Base-by-base conservation (phyloP, 306 rosid genomes). In the Begonia loranthoides region DNA sequence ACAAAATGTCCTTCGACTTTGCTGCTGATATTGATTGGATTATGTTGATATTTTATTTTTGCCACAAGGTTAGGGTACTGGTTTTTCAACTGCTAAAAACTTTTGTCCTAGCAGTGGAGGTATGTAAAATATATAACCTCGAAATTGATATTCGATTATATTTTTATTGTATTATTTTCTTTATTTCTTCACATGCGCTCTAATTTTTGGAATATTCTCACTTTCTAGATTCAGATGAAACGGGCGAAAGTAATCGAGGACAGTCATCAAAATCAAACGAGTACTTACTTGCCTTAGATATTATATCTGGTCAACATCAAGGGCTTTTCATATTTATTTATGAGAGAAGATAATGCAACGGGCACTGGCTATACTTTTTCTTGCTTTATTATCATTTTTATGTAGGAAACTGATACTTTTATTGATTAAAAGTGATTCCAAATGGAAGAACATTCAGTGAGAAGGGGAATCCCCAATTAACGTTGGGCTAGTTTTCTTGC, bases 201-300 rank as follows among this genome's bases (percentile, higher is more conserved):
- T 16, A 49, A 10, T 13, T 46, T 50, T 50, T 54, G 49, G 41
- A 51, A 69, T 71, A 38, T 41, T 51, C 43, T 51, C 50, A 5
- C 50, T 50, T 68, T 68, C 61, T 65, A 80, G 94, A 77, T 71
- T 61, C 81, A 22, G 53, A 41, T 50, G 79, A 70, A 51, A 72
- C 57, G 33, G 15, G 56, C 58, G 78, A 80, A 54, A 70, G 65
- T 62, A 34, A 59, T 50, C 68, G 57, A 65, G 77, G 75, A 54
- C 52, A 34, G 38, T 55, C 54, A 1, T 53, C 9, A 43, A 51
- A 78, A 63, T 60, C 51, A 61, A 86, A 67, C 17, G 72, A 67
- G 95, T 85, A 85, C 65, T 79, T 56, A 56, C 70, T 60, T 65
- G 16, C 73, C 69, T 72, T 73, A 10, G 3, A 36, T 46, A 50